These are phyloP conservation scores for Colletotrichum orchidophilum DNA, from an alignment of 2,329 filamentous ascomycete species.

Conservation along the genomic window DNA sequence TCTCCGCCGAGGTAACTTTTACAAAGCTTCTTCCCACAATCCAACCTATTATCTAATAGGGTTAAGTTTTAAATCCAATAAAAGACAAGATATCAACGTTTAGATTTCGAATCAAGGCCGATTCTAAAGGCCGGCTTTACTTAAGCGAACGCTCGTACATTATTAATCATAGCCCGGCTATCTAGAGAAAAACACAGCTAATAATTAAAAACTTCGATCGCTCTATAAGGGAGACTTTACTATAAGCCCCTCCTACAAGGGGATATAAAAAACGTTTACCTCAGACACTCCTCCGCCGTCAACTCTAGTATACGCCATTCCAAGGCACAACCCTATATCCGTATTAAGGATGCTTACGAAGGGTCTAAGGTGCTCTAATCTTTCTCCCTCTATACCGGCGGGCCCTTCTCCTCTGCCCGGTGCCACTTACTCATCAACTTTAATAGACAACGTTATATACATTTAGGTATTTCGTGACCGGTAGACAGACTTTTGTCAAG, in stretches of 20 bases:
- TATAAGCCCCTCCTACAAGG: background rate
- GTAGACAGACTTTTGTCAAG: background rate
- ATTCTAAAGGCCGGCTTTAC: background rate
- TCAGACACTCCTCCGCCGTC: background rate
- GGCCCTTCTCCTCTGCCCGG: background rate
- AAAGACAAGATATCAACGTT: constrained; percentile 1
- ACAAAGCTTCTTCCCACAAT: background rate
- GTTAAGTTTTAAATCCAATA: background rate
- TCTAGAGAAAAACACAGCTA: background rate
- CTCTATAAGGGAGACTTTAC: background rate
- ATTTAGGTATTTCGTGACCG: background rate
- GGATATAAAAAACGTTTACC: background rate
- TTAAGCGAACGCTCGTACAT: background rate
- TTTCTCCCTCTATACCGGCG: background rate
- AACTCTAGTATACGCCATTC: constrained; percentile 2
- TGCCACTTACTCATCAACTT: background rate
- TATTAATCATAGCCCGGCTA: background rate
- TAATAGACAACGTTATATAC: background rate
- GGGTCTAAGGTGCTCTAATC: background rate
- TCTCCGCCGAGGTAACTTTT: background rate
- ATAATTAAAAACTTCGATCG: background rate
- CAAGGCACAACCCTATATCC: background rate
- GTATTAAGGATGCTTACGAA: background rate
- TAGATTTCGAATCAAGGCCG: background rate
- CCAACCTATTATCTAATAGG: background rate